Base-by-base conservation (phyloP, 2,329 filamentous ascomycete species). In the Paramyrothecium sp. region DNA sequence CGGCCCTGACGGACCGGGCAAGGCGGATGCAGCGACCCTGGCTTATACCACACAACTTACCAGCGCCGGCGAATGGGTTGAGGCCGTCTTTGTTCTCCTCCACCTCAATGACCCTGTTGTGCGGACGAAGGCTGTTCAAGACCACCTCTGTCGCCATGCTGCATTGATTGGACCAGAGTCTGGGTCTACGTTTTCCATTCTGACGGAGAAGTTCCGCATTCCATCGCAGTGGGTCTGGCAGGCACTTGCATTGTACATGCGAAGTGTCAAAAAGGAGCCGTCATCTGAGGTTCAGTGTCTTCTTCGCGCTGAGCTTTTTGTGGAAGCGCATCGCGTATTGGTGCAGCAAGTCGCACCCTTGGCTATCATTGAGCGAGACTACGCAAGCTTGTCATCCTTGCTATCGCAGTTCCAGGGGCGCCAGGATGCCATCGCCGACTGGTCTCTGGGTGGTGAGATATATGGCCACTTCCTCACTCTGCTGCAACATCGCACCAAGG, bases 291-390 rank as follows among this genome's bases (percentile, higher is more conserved):
- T 94, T 11, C 82, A 89, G 55, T 95, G 88, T 66, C 86, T 99
- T 13, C 82, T 98, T 58, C 86, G 87, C 52, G 94, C 92, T 2
- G 83, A 84, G 44, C 87, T 90, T 47, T 90, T 87, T 73, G 81
- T 86, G 30, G 91, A 95, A 69, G 95, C 95, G 0, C 95, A 98
- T 73, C 84, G 87, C 26, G 91, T 94, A 1, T 88, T 99, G 55
- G 85, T 89, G 59, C 85, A 86, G 61, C 83, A 89, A 62, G 92
- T 98, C 30, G 95, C 91, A 0, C 95, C 95, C 0, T 81, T 83
- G 26, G 86, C 91, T 12, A 84, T 99, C 61, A 89, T 99, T 59
- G 89, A 91, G 68, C 87, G 89, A 48, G 89, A 97, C 70, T 94
- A 91, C 66, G 81, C 83, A 20, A 82, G 81, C 2, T 78, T 98